Conservation (phyloP, 768 basidiomycete genomes). For the Dioszegia hungarica region DNA sequence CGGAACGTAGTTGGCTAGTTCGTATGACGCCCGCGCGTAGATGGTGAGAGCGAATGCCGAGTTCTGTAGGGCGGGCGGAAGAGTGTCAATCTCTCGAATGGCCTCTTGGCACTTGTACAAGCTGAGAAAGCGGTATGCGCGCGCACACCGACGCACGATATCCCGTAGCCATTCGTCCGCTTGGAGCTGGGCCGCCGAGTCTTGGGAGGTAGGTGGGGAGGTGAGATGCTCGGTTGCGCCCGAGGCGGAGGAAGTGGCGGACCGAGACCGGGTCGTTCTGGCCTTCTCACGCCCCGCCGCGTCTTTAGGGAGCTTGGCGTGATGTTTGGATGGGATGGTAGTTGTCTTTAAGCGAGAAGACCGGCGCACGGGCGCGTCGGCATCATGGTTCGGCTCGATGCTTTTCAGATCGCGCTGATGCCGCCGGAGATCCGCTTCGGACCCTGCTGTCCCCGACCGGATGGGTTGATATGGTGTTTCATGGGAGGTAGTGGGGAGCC, state of each 20-base stretch:
- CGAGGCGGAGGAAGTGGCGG: slow-evolving; percentile 30
- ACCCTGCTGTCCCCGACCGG: neutral
- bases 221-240: slow-evolving; percentile 14
- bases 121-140: slow-evolving; percentile 68
- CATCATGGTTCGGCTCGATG: slow-evolving; percentile 33
- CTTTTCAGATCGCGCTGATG: slow-evolving; percentile 22
- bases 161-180: slow-evolving; percentile 81
- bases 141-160: slow-evolving; percentile 73
- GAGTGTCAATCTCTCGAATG: slow-evolving; percentile 66
- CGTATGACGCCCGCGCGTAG: slow-evolving; percentile 83
- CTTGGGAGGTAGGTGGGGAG: slow-evolving; percentile 18
- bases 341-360: slow-evolving; percentile 24
- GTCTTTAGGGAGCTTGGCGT: slow-evolving; percentile 1
- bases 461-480: neutral
- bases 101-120: slow-evolving; percentile 71
- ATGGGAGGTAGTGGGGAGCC: neutral
- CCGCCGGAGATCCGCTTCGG: neutral
- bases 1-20: slow-evolving; percentile 77
- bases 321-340: slow-evolving; percentile 6
- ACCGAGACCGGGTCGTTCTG: slow-evolving; percentile 21
- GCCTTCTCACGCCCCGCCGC: neutral
- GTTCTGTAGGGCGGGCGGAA: slow-evolving; percentile 69
- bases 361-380: slow-evolving; percentile 20
- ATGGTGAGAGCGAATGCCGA: slow-evolving; percentile 74
- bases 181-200: slow-evolving; percentile 50